Evolutionary conservation across 345 rosid genomes (phyloP), one percentile per base, ranked within the genome.

Genomic region (Angophora floribunda): DNA sequence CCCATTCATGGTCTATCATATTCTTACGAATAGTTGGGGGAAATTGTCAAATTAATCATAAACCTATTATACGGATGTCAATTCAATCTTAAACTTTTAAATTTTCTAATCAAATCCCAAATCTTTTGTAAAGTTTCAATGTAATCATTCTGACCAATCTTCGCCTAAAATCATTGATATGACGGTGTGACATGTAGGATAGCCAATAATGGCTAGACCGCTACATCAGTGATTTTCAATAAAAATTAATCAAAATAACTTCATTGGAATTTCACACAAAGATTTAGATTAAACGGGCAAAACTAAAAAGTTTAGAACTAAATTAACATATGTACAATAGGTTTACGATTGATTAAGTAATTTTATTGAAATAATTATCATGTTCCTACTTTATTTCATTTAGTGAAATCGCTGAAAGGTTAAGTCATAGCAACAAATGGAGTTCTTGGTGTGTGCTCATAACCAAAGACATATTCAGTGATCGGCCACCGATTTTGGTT

Each of bases 61-160:
- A 32, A 67, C 13, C 1, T 26, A 26, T 30, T 32, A 2, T 32
- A 32, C 10, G 2, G 30, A 32, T 67, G 41, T 15, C 22, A 67
- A 16, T 67, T 32, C 4, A 32, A 67, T 67, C 1, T 8, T 15
- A 4, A 16, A 67, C 1, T 32, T 67, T 16, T 67, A 0, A 32
- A 67, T 32, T 32, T 67, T 67, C 1, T 11, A 67, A 32, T 32
- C 11, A 28, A 63, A n/a, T 63, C 9, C 1, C 7, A n/a, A 7
- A n/a, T 6, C 75, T n/a, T 13, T 63, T 30, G 22, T 12, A 67
- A 67, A 67, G 2, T 32, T 67, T 13, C 19, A 16, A 32, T 32
- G 6, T 32, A 32, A 0, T 32, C 11, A 11, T 67, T 67, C 7
- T 4, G 0, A 1, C 5, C 3, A 32, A 67, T 67, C 16, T 1